Base-by-base conservation (phyloP, 495 filamentous ascomycete species). In the Filosporella fistucella region DNA sequence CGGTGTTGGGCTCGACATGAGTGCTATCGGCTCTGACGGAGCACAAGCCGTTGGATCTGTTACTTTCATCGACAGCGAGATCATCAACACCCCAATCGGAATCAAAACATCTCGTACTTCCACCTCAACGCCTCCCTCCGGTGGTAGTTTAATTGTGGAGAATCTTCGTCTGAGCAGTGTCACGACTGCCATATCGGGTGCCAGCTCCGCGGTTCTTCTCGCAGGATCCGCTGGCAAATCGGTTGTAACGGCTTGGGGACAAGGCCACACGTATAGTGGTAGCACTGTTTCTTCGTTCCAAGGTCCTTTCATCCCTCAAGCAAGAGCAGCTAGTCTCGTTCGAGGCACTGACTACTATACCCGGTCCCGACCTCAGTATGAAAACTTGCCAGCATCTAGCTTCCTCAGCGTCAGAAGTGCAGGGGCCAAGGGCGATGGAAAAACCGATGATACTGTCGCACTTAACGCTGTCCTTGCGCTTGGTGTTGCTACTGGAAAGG, bases 381-480 rank as follows among this genome's bases (percentile, higher is more conserved):
- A 79, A 47, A 58, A 57, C 29, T 57, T 70, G 3, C 59, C 75
- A 0, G 66, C 68, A 1, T 62, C 68, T 10, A 66, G 65, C 6
- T 84, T 93, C 61, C 56, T 81, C 38, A 82, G 77, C 48, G 74
- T 79, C 49, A 75, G 82, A 51, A 54, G 40, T 25, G 61, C 61
- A 29, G 63, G 61, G n/a, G 65, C 64, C n/a, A 63, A 60, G 26
- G 62, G 62, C 24, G 56, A 83, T 47, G 81, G 80, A n/a, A 49
- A 51, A 0, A 75, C 78, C 1, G 79, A 84, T 43, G 79, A 83
- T 39, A 77, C 78, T 16, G 24, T 23, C 7, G 41, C 33, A 0
- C 17, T 51, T 3, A 45, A 50, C 20, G 30, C 7, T 10, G 26
- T 51, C 26, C 35, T 55, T n/a, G 33, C 32, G 1, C 14, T 25